Conservation (phyloP, 345 rosid genomes). For the Noccaea bulbosa region DNA sequence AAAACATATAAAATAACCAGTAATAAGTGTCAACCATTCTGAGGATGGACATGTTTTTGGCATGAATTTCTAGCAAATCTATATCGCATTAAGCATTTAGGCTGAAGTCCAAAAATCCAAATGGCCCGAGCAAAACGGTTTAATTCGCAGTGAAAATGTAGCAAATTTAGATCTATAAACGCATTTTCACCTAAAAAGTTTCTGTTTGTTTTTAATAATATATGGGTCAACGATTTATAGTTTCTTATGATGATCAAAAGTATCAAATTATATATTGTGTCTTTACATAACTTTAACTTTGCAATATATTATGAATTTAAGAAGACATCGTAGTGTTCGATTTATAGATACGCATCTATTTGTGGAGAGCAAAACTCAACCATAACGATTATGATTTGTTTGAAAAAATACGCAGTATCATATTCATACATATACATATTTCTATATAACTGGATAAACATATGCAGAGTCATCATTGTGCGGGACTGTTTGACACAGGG, state of each 20-base stretch:
- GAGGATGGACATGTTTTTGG: too few relatives aligned
- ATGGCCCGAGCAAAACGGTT: too few relatives aligned
- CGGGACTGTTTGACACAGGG: conserved; percentile 14
- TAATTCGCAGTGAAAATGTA: neutral
- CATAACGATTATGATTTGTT: conserved; percentile 13
- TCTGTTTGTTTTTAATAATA: too few relatives aligned
- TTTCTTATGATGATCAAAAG: neutral
- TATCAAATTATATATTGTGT: neutral
- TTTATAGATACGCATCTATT: neutral
- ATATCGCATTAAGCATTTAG: too few relatives aligned
- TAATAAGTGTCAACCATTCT: too few relatives aligned
- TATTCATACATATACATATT: neutral
- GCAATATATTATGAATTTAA: neutral
- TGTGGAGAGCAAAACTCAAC: conserved; percentile 12
- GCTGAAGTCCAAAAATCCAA: too few relatives aligned
- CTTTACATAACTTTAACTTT: neutral
- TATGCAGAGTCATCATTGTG: conserved; percentile 24
- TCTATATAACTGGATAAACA: conserved; percentile 9
- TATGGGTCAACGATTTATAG: neutral
- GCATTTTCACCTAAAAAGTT: too few relatives aligned
- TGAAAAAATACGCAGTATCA: neutral
- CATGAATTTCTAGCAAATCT: too few relatives aligned
- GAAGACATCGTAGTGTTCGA: neutral
- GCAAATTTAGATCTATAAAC: neutral
- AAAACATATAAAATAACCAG: too few relatives aligned